Base-by-base conservation (phyloP, 2,329 filamentous ascomycete species). In the Talaromyces amestolkiae region DNA sequence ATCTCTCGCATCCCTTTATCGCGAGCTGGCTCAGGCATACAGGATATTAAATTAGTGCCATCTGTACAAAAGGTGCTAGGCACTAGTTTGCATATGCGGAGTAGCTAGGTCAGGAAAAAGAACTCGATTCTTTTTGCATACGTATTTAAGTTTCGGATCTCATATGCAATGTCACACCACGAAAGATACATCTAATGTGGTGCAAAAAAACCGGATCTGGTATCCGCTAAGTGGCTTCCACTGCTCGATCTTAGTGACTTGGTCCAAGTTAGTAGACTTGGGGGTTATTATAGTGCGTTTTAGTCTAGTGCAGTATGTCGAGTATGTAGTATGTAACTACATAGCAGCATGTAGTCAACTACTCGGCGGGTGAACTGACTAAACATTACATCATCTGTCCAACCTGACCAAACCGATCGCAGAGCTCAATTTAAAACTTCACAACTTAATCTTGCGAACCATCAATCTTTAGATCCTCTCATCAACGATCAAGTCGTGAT, bases 331-430 rank as follows among this genome's bases (percentile, higher is more conserved):
- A 39, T 10, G 33, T 37, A 19, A 17, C 15, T 56, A 19, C n/a
- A 3, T 56, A 33, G 31, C 22, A 22, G 22, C 3, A 3, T 22
- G 22, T 31, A 31, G 27, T 31, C n/a, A n/a, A n/a, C n/a, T 31
- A 5, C 5, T 56, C 1, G 45, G 13, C 51, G 63, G 37, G 60
- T 49, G 60, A 51, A 62, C 49, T 60, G 60, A 31, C 64, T 65
- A 69, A 68, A 65, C 59, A 63, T 66, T 27, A 66, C 64, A 63
- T 66, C 64, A 66, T 66, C 31, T 9, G 51, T 33, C 17, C 51
- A 56, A 39, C 53, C 33, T 39, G 11, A 37, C 33, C 53, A 56
- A 56, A 24, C 10, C 11, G 47, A 53, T 33, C 17, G 33, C 11
- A 37, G 27, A 35, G 49, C 27, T 53, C 49, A 53, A 22, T 37